These are phyloP conservation scores for Allium fistulosum DNA, from an alignment of 106 monocot species.

Conservation along the genomic window DNA sequence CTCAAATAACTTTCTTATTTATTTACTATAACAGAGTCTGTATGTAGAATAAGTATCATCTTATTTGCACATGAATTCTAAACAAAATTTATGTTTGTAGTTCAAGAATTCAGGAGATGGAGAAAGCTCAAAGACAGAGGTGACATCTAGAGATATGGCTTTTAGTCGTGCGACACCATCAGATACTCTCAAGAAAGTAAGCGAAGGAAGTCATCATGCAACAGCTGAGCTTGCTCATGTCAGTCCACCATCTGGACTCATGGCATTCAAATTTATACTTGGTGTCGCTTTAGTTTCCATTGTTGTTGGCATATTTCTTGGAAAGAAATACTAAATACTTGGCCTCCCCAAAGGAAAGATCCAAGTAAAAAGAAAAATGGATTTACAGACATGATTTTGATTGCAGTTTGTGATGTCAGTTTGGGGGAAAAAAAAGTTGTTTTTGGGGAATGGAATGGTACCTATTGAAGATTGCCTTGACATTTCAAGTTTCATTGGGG, in stretches of 20 bases:
- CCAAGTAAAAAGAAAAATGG: background rate
- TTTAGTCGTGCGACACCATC: slow-evolving; percentile 1
- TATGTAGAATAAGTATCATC: no score
- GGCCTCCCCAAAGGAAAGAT: background rate
- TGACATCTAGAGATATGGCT: slow-evolving; percentile 47
- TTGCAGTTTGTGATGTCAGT: background rate
- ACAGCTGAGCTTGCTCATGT: slow-evolving; percentile 10
- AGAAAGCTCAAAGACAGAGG: background rate
- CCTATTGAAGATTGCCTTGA: background rate
- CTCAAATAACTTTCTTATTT: no score
- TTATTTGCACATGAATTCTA: no score
- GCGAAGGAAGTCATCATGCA: background rate
- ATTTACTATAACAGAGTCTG: no score
- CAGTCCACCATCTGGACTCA: slow-evolving; percentile 20
- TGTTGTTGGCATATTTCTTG: slow-evolving; percentile 62
- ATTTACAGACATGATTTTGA: background rate
- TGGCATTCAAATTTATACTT: slow-evolving; percentile 61
- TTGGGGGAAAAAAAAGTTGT: background rate
- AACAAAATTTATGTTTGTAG: slow-evolving; percentile 16
- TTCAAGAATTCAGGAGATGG: background rate
- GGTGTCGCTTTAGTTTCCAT: slow-evolving; percentile 70
- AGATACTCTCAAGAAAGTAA: slow-evolving; percentile 28
- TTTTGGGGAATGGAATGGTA: no score
- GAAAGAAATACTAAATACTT: slow-evolving; percentile 55
- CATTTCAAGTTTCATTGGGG: background rate